These are phyloP conservation scores for Flaveria sonorensis DNA, from an alignment of 129 eudicot genomes.

Conservation along the genomic window DNA sequence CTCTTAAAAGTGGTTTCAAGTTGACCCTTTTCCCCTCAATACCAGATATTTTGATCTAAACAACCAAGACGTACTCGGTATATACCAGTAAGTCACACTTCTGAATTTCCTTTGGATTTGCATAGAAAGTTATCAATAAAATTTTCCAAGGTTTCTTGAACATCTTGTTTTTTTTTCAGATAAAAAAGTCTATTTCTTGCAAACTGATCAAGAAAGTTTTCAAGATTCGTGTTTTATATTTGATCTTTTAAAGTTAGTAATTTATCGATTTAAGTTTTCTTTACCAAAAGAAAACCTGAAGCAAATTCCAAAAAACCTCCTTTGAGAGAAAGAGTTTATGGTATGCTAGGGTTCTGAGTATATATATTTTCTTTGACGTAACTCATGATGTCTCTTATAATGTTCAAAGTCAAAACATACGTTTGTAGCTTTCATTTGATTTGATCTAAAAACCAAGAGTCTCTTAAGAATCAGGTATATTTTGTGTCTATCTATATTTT, in stretches of 20 bases:
- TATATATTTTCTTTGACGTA: conserved; percentile 19
- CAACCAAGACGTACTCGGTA: not conserved
- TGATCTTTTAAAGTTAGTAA: not conserved
- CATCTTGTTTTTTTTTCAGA: not conserved
- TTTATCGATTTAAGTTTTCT: conserved; percentile 10
- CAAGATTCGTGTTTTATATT: conserved; percentile 5
- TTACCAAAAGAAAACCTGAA: conserved; percentile 10
- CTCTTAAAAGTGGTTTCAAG: conserved; percentile 38
- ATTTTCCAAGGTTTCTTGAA: conserved; percentile 19
- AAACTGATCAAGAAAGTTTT: conserved; percentile 24
- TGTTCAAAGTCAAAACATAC: not conserved
- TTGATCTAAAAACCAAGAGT: not conserved
- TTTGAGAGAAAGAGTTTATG: conserved; percentile 19
- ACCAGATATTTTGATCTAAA: conserved; percentile 18
- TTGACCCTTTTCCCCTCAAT: conserved; percentile 21
- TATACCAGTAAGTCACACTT: conserved; percentile 35
- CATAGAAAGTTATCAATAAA: not conserved
- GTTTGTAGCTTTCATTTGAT: not conserved
- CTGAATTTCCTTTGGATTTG: conserved; percentile 9
- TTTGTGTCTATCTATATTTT: not conserved
- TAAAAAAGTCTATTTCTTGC: conserved; percentile 1
- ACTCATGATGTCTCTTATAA: conserved; percentile 2
- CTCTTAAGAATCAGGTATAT: conserved; percentile 18
- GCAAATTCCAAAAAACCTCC: conserved; percentile 9
- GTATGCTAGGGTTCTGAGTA: conserved; percentile 37